Percentiles rank a stretch among this genome's conserved stretches.
Conservation (phyloP, 495 filamentous ascomycete species). For the Rhizodiscina lignyota region DNA sequence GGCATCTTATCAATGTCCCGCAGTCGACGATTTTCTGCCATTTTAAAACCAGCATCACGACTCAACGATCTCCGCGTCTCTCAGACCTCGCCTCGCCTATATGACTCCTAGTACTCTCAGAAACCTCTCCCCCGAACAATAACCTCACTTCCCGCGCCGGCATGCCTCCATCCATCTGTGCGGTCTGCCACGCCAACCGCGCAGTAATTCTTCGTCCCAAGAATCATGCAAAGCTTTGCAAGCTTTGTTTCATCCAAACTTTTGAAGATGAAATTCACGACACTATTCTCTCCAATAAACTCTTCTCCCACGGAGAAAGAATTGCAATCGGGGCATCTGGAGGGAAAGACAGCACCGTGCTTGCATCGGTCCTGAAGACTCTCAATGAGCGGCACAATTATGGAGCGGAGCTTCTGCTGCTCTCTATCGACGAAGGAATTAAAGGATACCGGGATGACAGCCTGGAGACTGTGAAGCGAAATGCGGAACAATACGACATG, state of each 20-base stretch:
- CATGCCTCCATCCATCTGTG: slow-evolving; percentile 50
- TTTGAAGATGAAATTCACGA: slow-evolving; percentile 92
- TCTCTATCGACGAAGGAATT: slow-evolving; percentile 95
- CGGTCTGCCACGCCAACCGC: slow-evolving; percentile 54
- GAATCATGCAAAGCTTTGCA: slow-evolving; percentile 84
- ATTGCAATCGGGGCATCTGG: slow-evolving; percentile 93
- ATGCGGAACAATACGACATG: slow-evolving; percentile 81
- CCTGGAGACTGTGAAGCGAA: slow-evolving; percentile 88
- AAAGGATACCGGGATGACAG: slow-evolving; percentile 92
- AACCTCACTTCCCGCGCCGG: no score
- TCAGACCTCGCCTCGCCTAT: no score
- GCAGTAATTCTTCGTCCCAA: slow-evolving; percentile 88
- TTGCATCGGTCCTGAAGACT: slow-evolving; percentile 87
- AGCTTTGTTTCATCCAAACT: slow-evolving; percentile 62
- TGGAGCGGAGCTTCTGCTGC: slow-evolving; percentile 66
- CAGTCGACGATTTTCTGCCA: no score
- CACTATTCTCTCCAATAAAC: slow-evolving; percentile 59
- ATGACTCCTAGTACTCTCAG: no score
- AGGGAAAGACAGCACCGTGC: slow-evolving; percentile 93
- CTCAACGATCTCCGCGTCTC: no score
- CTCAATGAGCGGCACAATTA: slow-evolving; percentile 82
- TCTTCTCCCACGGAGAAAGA: slow-evolving; percentile 74
- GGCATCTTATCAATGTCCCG: no score
- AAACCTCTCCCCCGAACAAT: no score
- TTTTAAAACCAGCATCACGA: no score